Evolutionary conservation across 768 basidiomycete species (phyloP).

Genomic region (Lepiota brunneoincarnata): DNA sequence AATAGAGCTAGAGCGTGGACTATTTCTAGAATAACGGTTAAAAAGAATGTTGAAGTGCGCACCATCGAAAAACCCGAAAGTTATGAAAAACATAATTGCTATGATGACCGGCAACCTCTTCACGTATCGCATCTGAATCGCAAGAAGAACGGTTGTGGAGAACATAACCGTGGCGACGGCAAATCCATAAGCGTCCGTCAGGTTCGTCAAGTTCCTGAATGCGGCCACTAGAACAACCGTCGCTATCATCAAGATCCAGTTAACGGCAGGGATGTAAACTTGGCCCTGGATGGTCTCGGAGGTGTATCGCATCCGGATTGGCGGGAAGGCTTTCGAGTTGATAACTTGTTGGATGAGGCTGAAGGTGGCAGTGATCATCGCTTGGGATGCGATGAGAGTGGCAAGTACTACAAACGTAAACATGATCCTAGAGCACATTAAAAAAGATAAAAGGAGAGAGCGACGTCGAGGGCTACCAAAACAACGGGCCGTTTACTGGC

Average conservation of each 20-base stretch:
- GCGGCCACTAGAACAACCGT: slow-evolving; percentile 54
- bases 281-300: slow-evolving; percentile 61
- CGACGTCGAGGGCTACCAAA: slow-evolving; percentile 41
- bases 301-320: slow-evolving; percentile 58
- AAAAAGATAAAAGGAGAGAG: background rate
- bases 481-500: slow-evolving; percentile 45
- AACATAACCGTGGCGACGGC: slow-evolving; percentile 68
- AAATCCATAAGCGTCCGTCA: slow-evolving; percentile 64
- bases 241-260: slow-evolving; percentile 55
- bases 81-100: slow-evolving; percentile 42
- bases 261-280: slow-evolving; percentile 62
- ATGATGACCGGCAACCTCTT: slow-evolving; percentile 46
- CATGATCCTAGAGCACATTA: slow-evolving; percentile 43
- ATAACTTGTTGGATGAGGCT: slow-evolving; percentile 63
- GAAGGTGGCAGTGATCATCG: slow-evolving; percentile 70
- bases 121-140: slow-evolving; percentile 55
- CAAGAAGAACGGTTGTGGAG: slow-evolving; percentile 53
- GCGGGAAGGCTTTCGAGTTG: slow-evolving; percentile 56
- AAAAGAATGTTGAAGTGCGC: background rate
- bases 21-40: background rate
- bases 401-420: slow-evolving; percentile 65
- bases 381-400: slow-evolving; percentile 62
- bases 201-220: slow-evolving; percentile 47
- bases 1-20: slow-evolving; percentile 37
- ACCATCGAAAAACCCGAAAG: slow-evolving; percentile 68